phyloP scores from a whole-genome alignment of 805 yeast species.

The Candida nitratophila region DNA sequence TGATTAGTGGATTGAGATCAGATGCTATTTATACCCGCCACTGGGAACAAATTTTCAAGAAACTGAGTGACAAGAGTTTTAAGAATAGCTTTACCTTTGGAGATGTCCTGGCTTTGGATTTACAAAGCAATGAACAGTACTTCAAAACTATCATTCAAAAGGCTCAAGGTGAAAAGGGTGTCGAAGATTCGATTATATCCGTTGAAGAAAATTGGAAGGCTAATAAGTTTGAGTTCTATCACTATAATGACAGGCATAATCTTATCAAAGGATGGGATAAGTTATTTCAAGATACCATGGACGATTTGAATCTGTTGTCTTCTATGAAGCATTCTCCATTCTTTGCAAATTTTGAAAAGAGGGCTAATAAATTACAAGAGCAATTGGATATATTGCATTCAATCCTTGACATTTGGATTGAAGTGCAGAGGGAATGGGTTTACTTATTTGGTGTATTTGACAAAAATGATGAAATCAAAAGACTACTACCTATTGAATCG shows the following conservation, averaged over 20 bases:
- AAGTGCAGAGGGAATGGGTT: slow-evolving; percentile 83
- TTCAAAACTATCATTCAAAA: slow-evolving; percentile 45
- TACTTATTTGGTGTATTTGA: slow-evolving; percentile 77
- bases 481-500: slow-evolving; percentile 63
- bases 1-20: slow-evolving; percentile 42
- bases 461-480: slow-evolving; percentile 47
- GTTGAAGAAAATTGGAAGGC: slow-evolving; percentile 53
- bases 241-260: slow-evolving; percentile 42
- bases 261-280: slow-evolving; percentile 64
- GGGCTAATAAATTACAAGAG: slow-evolving; percentile 46
- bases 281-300: slow-evolving; percentile 49
- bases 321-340: slow-evolving; percentile 70
- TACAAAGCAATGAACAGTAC: slow-evolving; percentile 34
- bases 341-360: slow-evolving; percentile 53
- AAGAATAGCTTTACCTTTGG: slow-evolving; percentile 28
- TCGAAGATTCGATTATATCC: slow-evolving; percentile 48
- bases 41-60: slow-evolving; percentile 45
- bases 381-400: slow-evolving; percentile 43
- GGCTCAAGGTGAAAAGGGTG: slow-evolving; percentile 66
- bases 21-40: slow-evolving; percentile 59
- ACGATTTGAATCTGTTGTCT: slow-evolving; percentile 52
- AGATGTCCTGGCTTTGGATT: slow-evolving; percentile 54
- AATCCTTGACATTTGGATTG: slow-evolving; percentile 67
- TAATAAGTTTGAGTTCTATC: slow-evolving; percentile 44
- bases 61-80: slow-evolving; percentile 9